A percentile compares a stretch with the other conserved stretches of the same genome.
phyloP scores from a whole-genome alignment of 352 stramenopile genomes.

The Elongisporangium senticosum region DNA sequence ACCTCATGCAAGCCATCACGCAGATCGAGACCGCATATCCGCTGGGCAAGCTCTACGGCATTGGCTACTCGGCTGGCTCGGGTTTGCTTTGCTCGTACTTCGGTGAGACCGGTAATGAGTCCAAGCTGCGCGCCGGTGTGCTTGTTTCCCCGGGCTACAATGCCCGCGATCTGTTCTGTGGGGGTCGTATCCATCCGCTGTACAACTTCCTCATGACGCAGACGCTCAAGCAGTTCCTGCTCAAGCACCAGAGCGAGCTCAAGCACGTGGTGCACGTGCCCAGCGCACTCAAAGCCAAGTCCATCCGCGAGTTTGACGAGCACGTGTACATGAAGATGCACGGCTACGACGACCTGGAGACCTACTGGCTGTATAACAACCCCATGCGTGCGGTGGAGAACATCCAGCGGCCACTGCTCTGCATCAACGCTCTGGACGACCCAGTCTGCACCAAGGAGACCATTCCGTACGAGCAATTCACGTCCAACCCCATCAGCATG shows the following conservation, averaged over 20 bases:
- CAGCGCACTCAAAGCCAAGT: slow-evolving; percentile 37
- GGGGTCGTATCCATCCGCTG: slow-evolving; percentile 47
- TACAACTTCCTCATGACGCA: slow-evolving; percentile 81
- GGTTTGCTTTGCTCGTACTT: slow-evolving; percentile 69
- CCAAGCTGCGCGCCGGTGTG: slow-evolving; percentile 45
- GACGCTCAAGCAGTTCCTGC: slow-evolving; percentile 62
- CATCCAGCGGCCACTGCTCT: slow-evolving; percentile 54
- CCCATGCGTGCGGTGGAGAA: slow-evolving; percentile 58
- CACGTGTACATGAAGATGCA: slow-evolving; percentile 82
- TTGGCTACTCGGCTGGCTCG: slow-evolving; percentile 71
- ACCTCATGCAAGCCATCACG: slow-evolving; percentile 47
- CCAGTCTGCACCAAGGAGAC: slow-evolving; percentile 72
- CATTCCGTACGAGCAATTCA: slow-evolving; percentile 59
- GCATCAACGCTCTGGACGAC: slow-evolving; percentile 75
- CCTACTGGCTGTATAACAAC: slow-evolving; percentile 76
- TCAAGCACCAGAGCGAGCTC: slow-evolving; percentile 40
- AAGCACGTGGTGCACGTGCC: slow-evolving; percentile 41
- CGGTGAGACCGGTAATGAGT: slow-evolving; percentile 47
- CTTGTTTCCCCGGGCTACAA: slow-evolving; percentile 79
- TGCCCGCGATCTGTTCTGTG: slow-evolving; percentile 63
- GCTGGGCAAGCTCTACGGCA: slow-evolving; percentile 44
- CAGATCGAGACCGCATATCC: slow-evolving; percentile 46
- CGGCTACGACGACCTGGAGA: slow-evolving; percentile 54
- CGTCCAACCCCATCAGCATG: slow-evolving; percentile 41
- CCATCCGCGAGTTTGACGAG: slow-evolving; percentile 64